Percentiles rank a stretch among this genome's conserved stretches.
Conservation (phyloP, 1,139 yeast species). For the Taphrina communis region DNA sequence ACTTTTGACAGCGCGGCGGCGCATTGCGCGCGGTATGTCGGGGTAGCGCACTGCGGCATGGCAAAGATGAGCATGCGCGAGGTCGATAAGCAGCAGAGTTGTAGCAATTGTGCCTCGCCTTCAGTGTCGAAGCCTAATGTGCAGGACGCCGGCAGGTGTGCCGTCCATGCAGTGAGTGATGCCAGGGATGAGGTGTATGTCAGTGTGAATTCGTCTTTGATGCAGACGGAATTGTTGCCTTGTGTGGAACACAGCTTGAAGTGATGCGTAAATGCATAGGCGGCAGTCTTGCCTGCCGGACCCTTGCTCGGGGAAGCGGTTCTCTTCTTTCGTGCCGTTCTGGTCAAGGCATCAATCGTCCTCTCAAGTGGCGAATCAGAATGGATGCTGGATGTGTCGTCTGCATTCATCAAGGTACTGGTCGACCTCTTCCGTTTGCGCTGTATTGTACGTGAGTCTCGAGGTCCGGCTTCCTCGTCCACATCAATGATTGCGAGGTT, state of each 20-base stretch:
- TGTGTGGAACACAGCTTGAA: constrained; percentile 1
- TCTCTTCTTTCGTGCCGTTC: neutral
- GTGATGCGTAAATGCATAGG: constrained; percentile 11
- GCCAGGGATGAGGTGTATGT: constrained; percentile 12
- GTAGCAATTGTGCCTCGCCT: constrained; percentile 15
- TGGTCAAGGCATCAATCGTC: neutral
- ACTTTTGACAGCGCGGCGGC: neutral
- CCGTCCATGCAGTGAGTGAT: constrained; percentile 2
- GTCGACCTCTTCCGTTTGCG: constrained; percentile 1
- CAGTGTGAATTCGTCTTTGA: constrained; percentile 12
- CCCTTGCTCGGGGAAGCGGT: neutral
- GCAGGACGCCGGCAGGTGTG: neutral
- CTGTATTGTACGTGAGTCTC: neutral
- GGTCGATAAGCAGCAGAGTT: constrained; percentile 11
- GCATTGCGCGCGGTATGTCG: neutral
- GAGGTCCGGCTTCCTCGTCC: neutral
- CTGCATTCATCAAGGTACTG: neutral
- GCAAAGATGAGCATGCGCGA: constrained; percentile 2
- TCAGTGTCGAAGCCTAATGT: constrained; percentile 27
- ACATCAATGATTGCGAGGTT: neutral
- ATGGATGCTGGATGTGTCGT: neutral
- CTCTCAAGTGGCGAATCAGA: neutral
- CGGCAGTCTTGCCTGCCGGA: neutral
- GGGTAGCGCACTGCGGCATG: constrained; percentile 1
- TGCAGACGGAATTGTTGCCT: constrained; percentile 3